Evolutionary conservation across 2,329 filamentous ascomycete genomes (phyloP).

Genomic region (Beauveria sp.): DNA sequence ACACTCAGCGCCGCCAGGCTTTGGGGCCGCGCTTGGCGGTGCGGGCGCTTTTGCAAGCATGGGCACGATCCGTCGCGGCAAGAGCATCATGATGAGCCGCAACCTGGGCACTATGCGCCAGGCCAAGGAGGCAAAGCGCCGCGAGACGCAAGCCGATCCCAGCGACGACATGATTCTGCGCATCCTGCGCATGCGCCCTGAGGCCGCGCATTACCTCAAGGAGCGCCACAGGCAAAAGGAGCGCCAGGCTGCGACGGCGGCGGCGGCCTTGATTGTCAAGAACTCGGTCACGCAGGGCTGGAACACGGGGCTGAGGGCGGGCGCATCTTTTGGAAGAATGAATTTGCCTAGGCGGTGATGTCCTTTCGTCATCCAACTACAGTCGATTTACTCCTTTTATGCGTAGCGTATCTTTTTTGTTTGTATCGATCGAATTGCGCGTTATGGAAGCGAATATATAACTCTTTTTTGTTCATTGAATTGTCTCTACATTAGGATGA

Average conservation of each 20-base stretch:
- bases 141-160: slow-evolving; percentile 91
- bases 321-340: slow-evolving; percentile 32
- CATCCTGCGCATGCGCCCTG: slow-evolving; percentile 89
- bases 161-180: slow-evolving; percentile 97
- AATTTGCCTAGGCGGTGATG: slow-evolving; percentile 40
- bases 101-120: slow-evolving; percentile 95
- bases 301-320: slow-evolving; percentile 32
- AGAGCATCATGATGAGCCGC: slow-evolving; percentile 86
- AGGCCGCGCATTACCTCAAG: slow-evolving; percentile 79
- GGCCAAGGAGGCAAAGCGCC: slow-evolving; percentile 91
- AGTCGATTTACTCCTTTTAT: too few relatives aligned
- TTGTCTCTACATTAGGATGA: too few relatives aligned
- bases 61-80: slow-evolving; percentile 56
- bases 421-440: too few relatives aligned
- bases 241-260: slow-evolving; percentile 78
- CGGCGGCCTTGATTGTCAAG: slow-evolving; percentile 88
- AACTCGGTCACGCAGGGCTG: slow-evolving; percentile 67
- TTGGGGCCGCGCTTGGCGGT: slow-evolving; percentile 28
- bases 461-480: too few relatives aligned
- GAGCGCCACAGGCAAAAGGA: slow-evolving; percentile 92
- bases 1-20: slow-evolving; percentile 56
- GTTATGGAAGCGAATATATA: too few relatives aligned
- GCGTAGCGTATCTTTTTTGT: too few relatives aligned
- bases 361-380: too few relatives aligned
- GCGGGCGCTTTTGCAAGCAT: slow-evolving; percentile 53